phyloP scores from a whole-genome alignment of 257 asterid species.

The Przewalskia tangutica region DNA sequence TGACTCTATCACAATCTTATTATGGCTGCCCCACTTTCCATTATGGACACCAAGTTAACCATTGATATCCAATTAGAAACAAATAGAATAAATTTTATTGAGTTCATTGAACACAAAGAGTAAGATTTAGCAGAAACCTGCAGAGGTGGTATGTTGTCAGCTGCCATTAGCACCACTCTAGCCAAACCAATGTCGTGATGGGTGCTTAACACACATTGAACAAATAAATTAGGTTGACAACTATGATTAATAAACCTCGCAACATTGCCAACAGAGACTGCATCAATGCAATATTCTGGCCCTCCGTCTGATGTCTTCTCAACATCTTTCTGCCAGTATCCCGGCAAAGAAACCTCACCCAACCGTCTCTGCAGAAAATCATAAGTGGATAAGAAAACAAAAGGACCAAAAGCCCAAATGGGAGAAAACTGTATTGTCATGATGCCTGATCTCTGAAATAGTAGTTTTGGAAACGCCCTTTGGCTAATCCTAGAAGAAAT shows the following conservation, averaged over 20 bases:
- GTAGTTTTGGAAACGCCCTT: not conserved
- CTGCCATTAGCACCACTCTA: constrained; percentile 59
- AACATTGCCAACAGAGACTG: constrained; percentile 52
- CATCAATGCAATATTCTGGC: constrained; percentile 83
- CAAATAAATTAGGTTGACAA: constrained; percentile 76
- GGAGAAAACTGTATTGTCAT: not conserved
- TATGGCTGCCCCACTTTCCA: not conserved
- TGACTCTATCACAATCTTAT: not conserved
- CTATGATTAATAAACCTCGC: constrained; percentile 83
- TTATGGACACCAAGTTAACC: not conserved
- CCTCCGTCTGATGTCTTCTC: constrained; percentile 38
- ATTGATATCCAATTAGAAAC: not conserved
- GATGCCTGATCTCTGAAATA: not conserved
- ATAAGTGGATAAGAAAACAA: not conserved
- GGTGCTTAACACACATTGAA: constrained; percentile 61
- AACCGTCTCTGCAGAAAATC: constrained; percentile 56
- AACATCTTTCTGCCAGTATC: constrained; percentile 26
- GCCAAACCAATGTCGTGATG: constrained; percentile 69
- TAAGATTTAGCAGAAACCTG: constrained; percentile 34
- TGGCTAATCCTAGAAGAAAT: not conserved
- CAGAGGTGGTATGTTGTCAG: constrained; percentile 78
- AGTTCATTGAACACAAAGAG: not conserved
- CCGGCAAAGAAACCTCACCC: constrained; percentile 58
- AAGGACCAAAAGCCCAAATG: not conserved
- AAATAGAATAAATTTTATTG: not conserved